phyloP scores from a whole-genome alignment of 176 grass and related monocot genomes.

The Bonia amplexicaulis region DNA sequence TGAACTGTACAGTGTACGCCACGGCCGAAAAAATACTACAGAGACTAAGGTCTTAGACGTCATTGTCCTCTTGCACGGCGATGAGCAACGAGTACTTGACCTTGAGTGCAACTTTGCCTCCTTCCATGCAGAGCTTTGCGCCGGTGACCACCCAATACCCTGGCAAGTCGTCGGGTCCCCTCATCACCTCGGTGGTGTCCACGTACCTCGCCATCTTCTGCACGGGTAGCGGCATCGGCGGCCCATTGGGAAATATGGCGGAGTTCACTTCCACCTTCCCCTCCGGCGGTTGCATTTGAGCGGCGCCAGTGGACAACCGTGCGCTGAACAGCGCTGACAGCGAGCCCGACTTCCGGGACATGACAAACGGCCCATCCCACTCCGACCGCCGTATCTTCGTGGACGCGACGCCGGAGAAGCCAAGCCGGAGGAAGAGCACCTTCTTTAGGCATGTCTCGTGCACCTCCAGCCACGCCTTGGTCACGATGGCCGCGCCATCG shows the following conservation, averaged over 20 bases:
- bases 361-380: constrained; percentile 51
- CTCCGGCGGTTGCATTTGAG: constrained; percentile 7
- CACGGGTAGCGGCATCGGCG: constrained; percentile 72
- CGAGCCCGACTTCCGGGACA: constrained; percentile 53
- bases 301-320: constrained; percentile 34
- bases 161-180: constrained; percentile 70
- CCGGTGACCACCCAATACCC: constrained; percentile 91
- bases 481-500: constrained; percentile 80
- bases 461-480: constrained; percentile 83
- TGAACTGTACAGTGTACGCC: neutral
- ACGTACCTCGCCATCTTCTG: constrained; percentile 74
- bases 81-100: constrained; percentile 86
- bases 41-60: neutral
- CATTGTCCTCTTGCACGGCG: constrained; percentile 41
- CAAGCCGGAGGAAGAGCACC: constrained; percentile 80
- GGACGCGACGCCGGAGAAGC: constrained; percentile 61
- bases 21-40: neutral
- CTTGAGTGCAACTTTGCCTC: constrained; percentile 65
- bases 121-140: constrained; percentile 70
- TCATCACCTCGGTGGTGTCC: constrained; percentile 62
- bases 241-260: constrained; percentile 79
- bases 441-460: constrained; percentile 72
- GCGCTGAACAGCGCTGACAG: constrained; percentile 57
- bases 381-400: constrained; percentile 85
- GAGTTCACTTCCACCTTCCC: constrained; percentile 77